Evolutionary conservation across 257 asterid species (phyloP), one percentile per base, ranked within the genome.

Genomic region (Penstemon barbatus): DNA sequence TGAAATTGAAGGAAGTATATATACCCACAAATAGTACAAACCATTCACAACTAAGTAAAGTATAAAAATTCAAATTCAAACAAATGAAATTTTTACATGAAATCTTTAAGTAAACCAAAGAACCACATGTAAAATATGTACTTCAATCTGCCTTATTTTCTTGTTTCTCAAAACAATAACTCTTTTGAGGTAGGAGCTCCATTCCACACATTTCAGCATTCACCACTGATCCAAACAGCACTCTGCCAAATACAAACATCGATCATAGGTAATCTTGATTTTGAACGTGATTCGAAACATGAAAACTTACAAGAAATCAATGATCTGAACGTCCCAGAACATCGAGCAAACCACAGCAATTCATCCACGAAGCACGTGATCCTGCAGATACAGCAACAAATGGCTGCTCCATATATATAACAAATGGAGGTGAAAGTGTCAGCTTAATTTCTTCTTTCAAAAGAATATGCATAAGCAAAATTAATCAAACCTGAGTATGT

Each of bases 331-430:
- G 63, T 63, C 44, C 68, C 46, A 78, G 39, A 73, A 61, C 61
- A 43, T 78, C 86, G 61, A 75, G 69, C 60, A 78, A 64, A 15
- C 84, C 82, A 18, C 86, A 82, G 70, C 86, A 76, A 56, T 71
- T 76, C 53, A 18, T 70, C 82, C 82, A 82, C 6, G 82, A 78
- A 73, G 70, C 63, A 50, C 9, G 57, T 3, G 52, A 18, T 11
- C n/a, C 42, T 53, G 80, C 71, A 18, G 64, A 57, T 42, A 56
- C 36, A 36, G 57, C 72, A 45, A 63, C 50, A 65, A 48, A n/a
- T 62, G 75, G 64, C 82, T 82, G 77, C 7, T 58, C 68, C 73
- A 61, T 64, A 39, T 15, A 15, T 15, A 15, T 15, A 15, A 15
- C 59, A 71, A 38, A 38, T 2, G 40, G 43, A 54, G 57, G 44